Evolutionary conservation across 208 protist genomes (phyloP), one percentile per base, ranked within the genome.

Genomic region (Wallacemonas sp.): DNA sequence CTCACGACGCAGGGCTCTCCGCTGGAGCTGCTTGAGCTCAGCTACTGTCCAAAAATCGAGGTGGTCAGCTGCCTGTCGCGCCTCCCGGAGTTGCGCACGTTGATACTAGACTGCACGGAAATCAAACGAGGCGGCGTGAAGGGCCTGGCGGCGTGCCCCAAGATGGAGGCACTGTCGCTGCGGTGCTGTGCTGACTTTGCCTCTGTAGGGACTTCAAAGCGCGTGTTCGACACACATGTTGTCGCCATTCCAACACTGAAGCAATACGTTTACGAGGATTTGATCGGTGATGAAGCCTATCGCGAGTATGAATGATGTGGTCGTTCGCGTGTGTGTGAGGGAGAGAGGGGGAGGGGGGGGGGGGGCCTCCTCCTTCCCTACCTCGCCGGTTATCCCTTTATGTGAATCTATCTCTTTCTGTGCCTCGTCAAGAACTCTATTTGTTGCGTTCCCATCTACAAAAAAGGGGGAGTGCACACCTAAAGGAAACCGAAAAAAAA

Each of bases 101-200:
- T 88, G n/a, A 81, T 79, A 28, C 55, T 88, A 1, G 82, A 88
- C 64, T 85, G 72, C 67, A 82, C 78, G 5, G 82, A 88, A 59
- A 65, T 88, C 1, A 71, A 65, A 30, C 66, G 55, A 11, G 36
- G 45, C 3, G 82, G 80, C 26, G 71, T 88, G 64, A 45, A 38
- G 42, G 58, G 56, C 27, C 75, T 88, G 24, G 51, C 59, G 21
- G 42, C 31, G 21, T 72, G 58, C 24, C 67, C 60, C 9, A 62
- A 62, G 31, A 68, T 88, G 54, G 22, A 65, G 51, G 73, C 68
- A 14, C 72, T 88, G 12, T 88, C 82, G 2, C 28, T 88, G 38
- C 77, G 77, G 12, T 77, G 72, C 62, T 88, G 82, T 60, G 66
- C 78, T 2, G 82, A 84, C 54, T 86, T 82, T 54, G 76, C 76